phyloP scores from a whole-genome alignment of 352 stramenopile genomes.

The Globisporangium emineosum region DNA sequence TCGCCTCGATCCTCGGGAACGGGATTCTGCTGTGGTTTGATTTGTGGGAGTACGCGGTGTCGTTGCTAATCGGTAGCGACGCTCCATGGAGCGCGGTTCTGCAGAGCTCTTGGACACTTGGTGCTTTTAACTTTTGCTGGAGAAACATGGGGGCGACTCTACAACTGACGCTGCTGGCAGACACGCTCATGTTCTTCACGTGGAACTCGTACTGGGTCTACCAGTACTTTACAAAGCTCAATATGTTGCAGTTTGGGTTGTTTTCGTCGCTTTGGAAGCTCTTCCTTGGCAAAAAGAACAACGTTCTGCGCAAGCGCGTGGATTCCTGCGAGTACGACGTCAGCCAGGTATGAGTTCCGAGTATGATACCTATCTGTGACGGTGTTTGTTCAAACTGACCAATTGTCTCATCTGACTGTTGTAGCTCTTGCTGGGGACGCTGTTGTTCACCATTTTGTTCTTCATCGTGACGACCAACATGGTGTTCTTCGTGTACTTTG shows the following conservation, averaged over 20 bases:
- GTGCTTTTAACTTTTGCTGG: constrained; percentile 1
- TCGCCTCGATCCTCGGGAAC: constrained; percentile 86
- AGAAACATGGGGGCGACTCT: constrained; percentile 60
- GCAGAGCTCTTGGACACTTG: not conserved
- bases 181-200: constrained; percentile 69
- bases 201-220: constrained; percentile 89
- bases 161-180: constrained; percentile 63
- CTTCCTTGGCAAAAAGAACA: constrained; percentile 94
- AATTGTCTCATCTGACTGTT: not conserved
- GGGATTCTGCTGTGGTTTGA: constrained; percentile 80
- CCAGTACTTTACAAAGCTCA: constrained; percentile 84
- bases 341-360: constrained; percentile 47
- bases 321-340: constrained; percentile 95
- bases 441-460: constrained; percentile 90
- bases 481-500: constrained; percentile 94
- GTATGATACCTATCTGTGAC: not conserved
- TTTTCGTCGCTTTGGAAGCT: constrained; percentile 90
- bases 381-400: not conserved
- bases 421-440: constrained; percentile 89
- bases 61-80: constrained; percentile 15
- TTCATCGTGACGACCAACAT: constrained; percentile 94
- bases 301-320: constrained; percentile 89
- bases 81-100: not conserved
- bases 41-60: constrained; percentile 63
- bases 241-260: constrained; percentile 72